phyloP scores from a whole-genome alignment of 208 protist genomes.

The Crithidia thermophila region DNA sequence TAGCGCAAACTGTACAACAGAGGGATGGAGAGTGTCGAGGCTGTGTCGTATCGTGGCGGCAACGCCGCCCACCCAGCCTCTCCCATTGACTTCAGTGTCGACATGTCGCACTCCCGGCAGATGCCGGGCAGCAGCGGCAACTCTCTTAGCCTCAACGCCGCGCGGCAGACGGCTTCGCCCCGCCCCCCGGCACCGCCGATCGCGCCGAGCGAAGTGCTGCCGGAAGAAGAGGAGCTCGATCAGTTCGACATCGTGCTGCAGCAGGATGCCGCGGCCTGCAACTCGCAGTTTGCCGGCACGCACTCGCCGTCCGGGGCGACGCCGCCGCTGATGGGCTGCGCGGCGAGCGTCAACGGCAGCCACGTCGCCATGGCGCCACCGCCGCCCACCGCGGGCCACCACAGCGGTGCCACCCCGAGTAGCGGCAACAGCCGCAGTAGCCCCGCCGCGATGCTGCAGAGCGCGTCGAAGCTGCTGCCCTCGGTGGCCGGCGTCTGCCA shows the following conservation, averaged over 20 bases:
- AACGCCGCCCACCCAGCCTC: slow-evolving; percentile 25
- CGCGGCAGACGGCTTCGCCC: slow-evolving; percentile 19
- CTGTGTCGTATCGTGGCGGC: slow-evolving; percentile 23
- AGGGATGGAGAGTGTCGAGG: slow-evolving; percentile 26
- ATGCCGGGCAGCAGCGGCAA: slow-evolving; percentile 5
- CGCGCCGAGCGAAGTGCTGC: slow-evolving; percentile 4
- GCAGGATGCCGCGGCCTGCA: slow-evolving; percentile 38
- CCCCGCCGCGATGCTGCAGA: slow-evolving; percentile 18
- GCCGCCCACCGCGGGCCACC: not conserved
- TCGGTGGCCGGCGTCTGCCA: slow-evolving; percentile 53
- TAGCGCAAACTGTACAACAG: not conserved
- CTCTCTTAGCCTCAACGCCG: slow-evolving; percentile 15
- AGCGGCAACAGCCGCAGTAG: slow-evolving; percentile 14
- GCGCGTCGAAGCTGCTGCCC: slow-evolving; percentile 40
- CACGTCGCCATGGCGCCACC: slow-evolving; percentile 4
- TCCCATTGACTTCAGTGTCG: slow-evolving; percentile 30
- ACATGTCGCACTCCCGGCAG: slow-evolving; percentile 16
- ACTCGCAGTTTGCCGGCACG: slow-evolving; percentile 17
- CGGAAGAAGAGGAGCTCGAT: slow-evolving; percentile 49
- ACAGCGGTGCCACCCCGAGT: slow-evolving; percentile 3
- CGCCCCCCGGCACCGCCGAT: not conserved
- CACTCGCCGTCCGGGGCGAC: slow-evolving; percentile 34
- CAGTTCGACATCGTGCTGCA: slow-evolving; percentile 77
- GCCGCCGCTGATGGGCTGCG: slow-evolving; percentile 22
- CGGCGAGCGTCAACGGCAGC: slow-evolving; percentile 17